Percentiles rank a stretch among this genome's conserved stretches.
These are phyloP conservation scores for Leccinum angustisporum DNA, from an alignment of 1,284 basidiomycete species.

Conservation along the genomic window DNA sequence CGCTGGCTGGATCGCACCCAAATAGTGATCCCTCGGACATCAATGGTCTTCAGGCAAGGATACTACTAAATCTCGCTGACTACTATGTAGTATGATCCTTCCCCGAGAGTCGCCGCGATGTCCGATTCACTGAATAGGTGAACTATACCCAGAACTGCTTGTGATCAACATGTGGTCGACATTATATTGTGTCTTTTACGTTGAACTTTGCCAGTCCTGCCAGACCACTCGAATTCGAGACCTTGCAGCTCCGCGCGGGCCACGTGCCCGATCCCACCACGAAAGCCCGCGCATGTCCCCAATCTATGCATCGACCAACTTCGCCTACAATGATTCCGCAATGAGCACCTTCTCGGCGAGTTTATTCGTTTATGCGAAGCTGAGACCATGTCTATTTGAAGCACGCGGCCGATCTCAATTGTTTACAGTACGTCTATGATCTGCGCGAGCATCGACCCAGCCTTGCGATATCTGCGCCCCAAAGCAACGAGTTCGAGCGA, in stretches of 20 bases:
- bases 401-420: conserved; percentile 80
- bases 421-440: conserved; percentile 47
- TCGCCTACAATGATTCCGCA: conserved; percentile 76
- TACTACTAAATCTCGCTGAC: too few species aligned
- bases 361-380: background rate
- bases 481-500: background rate
- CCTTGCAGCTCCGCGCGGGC: conserved; percentile 82
- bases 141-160: too few species aligned
- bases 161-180: too few species aligned
- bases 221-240: conserved; percentile 56
- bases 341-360: conserved; percentile 32
- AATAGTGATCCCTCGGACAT: too few species aligned
- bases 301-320: conserved; percentile 79
- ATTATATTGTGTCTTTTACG: background rate
- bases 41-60: too few species aligned
- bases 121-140: too few species aligned
- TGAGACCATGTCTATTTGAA: conserved; percentile 18
- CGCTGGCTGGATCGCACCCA: too few species aligned
- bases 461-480: too few species aligned
- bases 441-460: background rate
- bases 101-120: too few species aligned
- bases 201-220: background rate
- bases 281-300: conserved; percentile 76
- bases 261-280: conserved; percentile 71
- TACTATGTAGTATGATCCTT: too few species aligned